Base-by-base conservation (phyloP, 2,329 filamentous ascomycete genomes). In the Ascomycota sp. region DNA sequence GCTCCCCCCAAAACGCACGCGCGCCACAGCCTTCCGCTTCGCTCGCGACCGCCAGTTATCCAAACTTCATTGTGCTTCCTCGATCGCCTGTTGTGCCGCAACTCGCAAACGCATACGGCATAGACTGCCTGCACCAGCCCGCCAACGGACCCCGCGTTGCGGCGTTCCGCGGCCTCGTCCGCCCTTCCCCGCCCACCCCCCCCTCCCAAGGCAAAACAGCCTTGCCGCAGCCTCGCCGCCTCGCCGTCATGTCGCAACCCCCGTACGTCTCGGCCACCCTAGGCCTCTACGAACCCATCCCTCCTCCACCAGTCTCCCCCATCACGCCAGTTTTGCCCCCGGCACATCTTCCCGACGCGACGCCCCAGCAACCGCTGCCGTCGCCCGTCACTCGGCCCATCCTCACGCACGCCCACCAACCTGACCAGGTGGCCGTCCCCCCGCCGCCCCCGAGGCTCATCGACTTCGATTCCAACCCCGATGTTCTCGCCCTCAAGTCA, bases 401-500 rank as follows among this genome's bases (percentile, higher is more conserved):
- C 19, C 54, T 62, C 32, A 56, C 60, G 7, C 63, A 69, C 40
- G 32, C 49, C 13, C 59, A 63, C 33, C 48, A 63, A 34, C 48
- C 52, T 7, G 45, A 48, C 15, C 56, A 56, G 27, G 46, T 41
- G 15, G 48, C 48, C 23, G 52, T 62, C 23, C 44, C 53, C 1
- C 57, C 63, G 2, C 63, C 64, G 4, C 54, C 56, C 3, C 60
- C 62, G 0, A 51, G 57, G 24, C 58, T 67, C 27, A 57, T 75
- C 34, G 59, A 65, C 40, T 69, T 74, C 35, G 60, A 66, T 38
- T 51, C 55, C 32, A 92, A 92, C 45, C 74, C 81, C 7, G 86
- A 95, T 57, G 82, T 77, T 17, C 75, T 94, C 35, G 86, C 86
- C 5, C 63, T 94, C 35, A 74, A 76, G 39, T 80, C 78, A 19